A percentile compares a stretch with the other conserved stretches of the same genome.
Evolutionary conservation across 768 basidiomycete genomes (phyloP).

Genomic region (Trametes maxima): DNA sequence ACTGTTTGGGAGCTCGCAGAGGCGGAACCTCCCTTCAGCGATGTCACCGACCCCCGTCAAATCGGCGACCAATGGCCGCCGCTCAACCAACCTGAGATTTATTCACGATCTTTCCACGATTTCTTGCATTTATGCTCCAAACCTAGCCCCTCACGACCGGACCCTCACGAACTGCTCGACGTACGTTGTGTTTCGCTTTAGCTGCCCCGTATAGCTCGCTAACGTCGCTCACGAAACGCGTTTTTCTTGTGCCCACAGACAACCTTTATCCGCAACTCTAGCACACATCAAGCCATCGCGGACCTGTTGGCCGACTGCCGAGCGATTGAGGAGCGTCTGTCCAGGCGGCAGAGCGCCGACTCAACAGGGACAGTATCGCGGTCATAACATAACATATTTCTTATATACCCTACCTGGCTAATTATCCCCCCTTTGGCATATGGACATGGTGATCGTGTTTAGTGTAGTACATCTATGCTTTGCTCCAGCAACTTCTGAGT

Average conservation of each 20-base stretch:
- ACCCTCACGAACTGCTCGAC: constrained; percentile 56
- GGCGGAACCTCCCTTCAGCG: constrained; percentile 71
- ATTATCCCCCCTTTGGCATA: constrained; percentile 22
- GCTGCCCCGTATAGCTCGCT: background rate
- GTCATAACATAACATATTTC: constrained; percentile 29
- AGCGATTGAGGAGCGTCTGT: constrained; percentile 55
- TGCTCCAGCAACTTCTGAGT: constrained; percentile 9
- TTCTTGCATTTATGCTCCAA: constrained; percentile 71
- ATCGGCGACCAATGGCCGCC: constrained; percentile 68
- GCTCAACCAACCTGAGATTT: constrained; percentile 57
- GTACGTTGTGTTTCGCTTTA: constrained; percentile 41
- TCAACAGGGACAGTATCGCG: constrained; percentile 33
- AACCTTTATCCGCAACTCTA: constrained; percentile 66
- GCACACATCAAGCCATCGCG: constrained; percentile 66
- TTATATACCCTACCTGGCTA: constrained; percentile 28
- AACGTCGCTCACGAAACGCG: background rate
- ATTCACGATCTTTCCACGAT: constrained; percentile 70
- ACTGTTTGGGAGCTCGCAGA: constrained; percentile 85
- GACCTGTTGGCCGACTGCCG: constrained; percentile 69
- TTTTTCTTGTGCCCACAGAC: constrained; percentile 41
- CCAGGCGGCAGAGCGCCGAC: constrained; percentile 29
- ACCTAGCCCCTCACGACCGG: constrained; percentile 56
- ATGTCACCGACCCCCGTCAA: constrained; percentile 46
- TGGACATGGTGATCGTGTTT: constrained; percentile 21
- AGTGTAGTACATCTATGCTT: constrained; percentile 23